These are phyloP conservation scores for Grosmannia huntii DNA, from an alignment of 2,329 filamentous ascomycete species.

Conservation along the genomic window DNA sequence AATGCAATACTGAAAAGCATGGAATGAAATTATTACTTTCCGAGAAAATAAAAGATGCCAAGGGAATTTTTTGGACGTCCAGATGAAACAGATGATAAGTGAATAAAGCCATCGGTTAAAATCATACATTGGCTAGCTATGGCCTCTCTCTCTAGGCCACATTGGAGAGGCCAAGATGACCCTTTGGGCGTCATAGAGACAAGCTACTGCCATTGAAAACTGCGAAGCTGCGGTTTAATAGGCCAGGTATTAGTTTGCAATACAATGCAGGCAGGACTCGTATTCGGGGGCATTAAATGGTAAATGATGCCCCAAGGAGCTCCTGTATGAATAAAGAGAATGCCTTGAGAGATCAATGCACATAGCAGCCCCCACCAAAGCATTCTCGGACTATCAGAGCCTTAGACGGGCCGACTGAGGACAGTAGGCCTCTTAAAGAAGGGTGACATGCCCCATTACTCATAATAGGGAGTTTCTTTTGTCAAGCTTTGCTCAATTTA, in stretches of 20 bases:
- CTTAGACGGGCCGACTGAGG: neutral
- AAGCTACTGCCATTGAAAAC: neutral
- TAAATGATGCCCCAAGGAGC: neutral
- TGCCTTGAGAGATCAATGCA: neutral
- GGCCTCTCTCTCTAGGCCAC: neutral
- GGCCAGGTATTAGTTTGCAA: neutral
- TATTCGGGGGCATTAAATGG: neutral
- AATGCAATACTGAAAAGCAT: neutral
- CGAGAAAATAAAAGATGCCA: neutral
- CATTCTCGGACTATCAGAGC: neutral
- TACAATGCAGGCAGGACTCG: neutral
- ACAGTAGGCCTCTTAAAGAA: neutral
- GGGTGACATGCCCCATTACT: neutral
- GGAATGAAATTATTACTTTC: neutral
- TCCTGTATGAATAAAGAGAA: neutral
- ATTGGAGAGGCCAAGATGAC: neutral
- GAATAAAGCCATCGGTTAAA: neutral
- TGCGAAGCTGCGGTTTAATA: neutral
- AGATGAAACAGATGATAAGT: neutral
- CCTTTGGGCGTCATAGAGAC: neutral
- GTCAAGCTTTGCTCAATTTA: neutral
- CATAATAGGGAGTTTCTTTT: neutral
- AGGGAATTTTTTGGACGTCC: neutral
- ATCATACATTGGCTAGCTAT: neutral
- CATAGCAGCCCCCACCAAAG: neutral